Percentiles rank a stretch among this genome's conserved stretches.
Evolutionary conservation across 768 basidiomycete genomes (phyloP).

Genomic region (Sutorius australiensis): DNA sequence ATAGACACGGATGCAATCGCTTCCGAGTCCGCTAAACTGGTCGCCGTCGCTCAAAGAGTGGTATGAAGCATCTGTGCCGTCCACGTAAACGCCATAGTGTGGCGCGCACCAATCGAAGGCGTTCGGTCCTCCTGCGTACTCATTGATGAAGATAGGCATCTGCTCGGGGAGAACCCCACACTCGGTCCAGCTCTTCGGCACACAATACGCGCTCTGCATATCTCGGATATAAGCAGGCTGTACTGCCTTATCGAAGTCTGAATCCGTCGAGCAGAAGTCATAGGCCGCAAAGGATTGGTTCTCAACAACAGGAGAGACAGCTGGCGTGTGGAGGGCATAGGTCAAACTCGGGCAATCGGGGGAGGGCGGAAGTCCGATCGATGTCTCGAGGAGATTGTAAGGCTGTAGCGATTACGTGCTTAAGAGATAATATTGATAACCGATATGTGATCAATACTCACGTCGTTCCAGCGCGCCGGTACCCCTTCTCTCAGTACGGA

Average conservation of each 20-base stretch:
- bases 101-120: conserved; percentile 27
- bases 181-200: conserved; percentile 29
- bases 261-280: conserved; percentile 9
- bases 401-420: conserved; percentile 27
- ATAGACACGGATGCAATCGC: conserved; percentile 18
- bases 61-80: conserved; percentile 4
- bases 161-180: conserved; percentile 13
- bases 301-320: conserved; percentile 25
- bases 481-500: conserved; percentile 28
- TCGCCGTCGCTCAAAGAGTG: conserved; percentile 3
- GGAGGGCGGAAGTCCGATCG: conserved; percentile 26
- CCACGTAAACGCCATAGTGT: conserved; percentile 12
- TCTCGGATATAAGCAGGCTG: conserved; percentile 14
- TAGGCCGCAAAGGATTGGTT: conserved; percentile 22
- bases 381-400: conserved; percentile 33
- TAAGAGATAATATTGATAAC: conserved; percentile 8
- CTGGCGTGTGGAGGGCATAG: conserved; percentile 25
- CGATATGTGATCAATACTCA: conserved; percentile 18
- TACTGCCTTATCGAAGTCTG: conserved; percentile 10
- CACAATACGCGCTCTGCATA: conserved; percentile 18
- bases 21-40: conserved; percentile 9
- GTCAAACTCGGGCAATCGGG: conserved; percentile 21
- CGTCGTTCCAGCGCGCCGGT: conserved; percentile 34
- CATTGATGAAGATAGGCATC: conserved; percentile 30
- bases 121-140: conserved; percentile 14